These are phyloP conservation scores for Exophiala oligosperma DNA, from an alignment of 2,329 filamentous ascomycete genomes.

Conservation along the genomic window DNA sequence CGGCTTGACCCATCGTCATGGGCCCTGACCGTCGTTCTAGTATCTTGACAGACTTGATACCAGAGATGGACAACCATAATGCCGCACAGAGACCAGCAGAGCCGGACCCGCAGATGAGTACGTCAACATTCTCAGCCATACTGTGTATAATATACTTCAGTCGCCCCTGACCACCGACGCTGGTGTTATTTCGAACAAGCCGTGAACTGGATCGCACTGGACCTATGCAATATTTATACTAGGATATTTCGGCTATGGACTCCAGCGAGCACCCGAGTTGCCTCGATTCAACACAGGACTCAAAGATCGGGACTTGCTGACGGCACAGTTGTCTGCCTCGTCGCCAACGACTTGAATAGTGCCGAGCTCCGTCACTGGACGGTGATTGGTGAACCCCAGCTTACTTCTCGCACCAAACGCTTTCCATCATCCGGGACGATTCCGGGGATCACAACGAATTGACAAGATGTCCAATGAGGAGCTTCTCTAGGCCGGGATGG, in stretches of 20 bases:
- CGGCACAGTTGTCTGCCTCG: neutral
- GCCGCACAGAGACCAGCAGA: constrained; percentile 63
- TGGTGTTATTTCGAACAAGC: too few relatives aligned
- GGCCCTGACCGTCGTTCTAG: constrained; percentile 59
- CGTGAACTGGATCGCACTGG: too few relatives aligned
- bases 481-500: neutral
- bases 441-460: neutral
- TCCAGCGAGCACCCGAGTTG: neutral
- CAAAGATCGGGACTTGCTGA: neutral
- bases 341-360: neutral
- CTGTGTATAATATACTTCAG: neutral
- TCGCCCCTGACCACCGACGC: too few relatives aligned
- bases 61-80: constrained; percentile 60
- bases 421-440: neutral
- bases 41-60: constrained; percentile 46
- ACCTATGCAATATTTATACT: too few relatives aligned
- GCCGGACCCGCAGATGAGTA: constrained; percentile 62
- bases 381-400: neutral
- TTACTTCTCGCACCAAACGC: neutral
- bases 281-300: neutral
- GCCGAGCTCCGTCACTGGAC: neutral
- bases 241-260: neutral
- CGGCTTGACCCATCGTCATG: constrained; percentile 61
- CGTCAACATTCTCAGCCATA: constrained; percentile 43
- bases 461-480: neutral